Evolutionary conservation across 225 moss, liverwort and hornwort species (phyloP), one percentile per base, ranked within the genome.

Genomic region (Asterella californica): DNA sequence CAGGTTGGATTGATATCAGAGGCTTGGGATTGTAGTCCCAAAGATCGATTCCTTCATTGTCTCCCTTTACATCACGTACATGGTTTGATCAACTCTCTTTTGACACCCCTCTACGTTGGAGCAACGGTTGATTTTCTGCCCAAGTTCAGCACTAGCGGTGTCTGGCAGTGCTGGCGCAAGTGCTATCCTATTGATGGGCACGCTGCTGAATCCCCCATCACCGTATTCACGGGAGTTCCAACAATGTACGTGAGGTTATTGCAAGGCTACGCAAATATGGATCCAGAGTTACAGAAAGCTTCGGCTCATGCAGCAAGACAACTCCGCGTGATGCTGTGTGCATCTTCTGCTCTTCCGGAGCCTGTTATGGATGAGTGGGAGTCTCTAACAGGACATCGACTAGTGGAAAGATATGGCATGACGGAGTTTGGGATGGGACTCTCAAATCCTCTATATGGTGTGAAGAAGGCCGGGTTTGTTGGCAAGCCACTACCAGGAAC

Each of bases 381-480:
- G 78, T 79, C 70, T 54, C 83, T 92, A 53, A 91, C 96, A 1
- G 87, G 93, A 1, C 90, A 92, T 83, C 86, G 89, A 27, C 78
- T 97, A 71, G 90, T 97, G 66, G 96, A 97, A 90, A 85, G 94
- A 88, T 97, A 97, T 79, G 96, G 94, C 67, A 97, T 97, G 96
- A 97, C 96, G 33, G 96, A 97, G 93, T 97, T 97, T 84, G 96
- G 96, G 53, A 97, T 97, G 96, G 94, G 84, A 53, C 72, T 94
- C 32, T 89, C 91, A 59, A 97, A 94, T 79, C 96, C 93, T 77
- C 85, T 97, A 57, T 80, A 90, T 42, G 94, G 96, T 27, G 91
- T 91, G 27, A 89, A 94, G 79, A 91, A 88, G 79, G 76, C 93
- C 75, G 96, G 96, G 30, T 94, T 85, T 49, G 96, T 97, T 34